Base-by-base conservation (phyloP, 1,284 basidiomycete genomes). In the Fereydounia khargensis region DNA sequence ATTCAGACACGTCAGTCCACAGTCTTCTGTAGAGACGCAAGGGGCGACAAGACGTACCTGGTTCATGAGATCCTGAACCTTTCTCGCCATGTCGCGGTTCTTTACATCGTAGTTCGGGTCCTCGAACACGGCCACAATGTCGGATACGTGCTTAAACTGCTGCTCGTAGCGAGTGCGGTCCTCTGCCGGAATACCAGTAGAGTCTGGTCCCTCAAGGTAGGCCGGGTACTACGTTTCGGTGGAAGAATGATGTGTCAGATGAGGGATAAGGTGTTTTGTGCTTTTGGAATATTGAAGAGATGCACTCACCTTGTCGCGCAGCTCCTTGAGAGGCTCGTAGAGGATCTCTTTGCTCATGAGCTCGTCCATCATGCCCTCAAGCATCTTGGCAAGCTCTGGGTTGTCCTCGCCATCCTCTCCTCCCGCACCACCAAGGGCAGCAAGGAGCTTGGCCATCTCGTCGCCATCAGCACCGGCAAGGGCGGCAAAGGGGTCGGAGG, bases 341-440 rank as follows among this genome's bases (percentile, higher is more conserved):
- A 95, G 78, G 9, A 97, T 83, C 2, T 97, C 91, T 73, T 91
- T 91, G 76, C 85, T 86, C 89, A 98, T 91, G 35, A 98, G 81
- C 73, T 91, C 86, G 14, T 83, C 82, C 91, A 94, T 91, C 87
- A 97, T 89, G 30, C 80, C 83, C 75, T 97, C 90, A 18, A 98
- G 80, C 61, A 95, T 80, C 8, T 82, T 84, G 37, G 85, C 83
- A 6, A 92, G 77, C 17, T 69, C 66, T 0, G 67, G 58, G 30
- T 60, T 64, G 35, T 64, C 62, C 46, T 51, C 68, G 0, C 62
- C 76, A 4, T 67, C 71, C 16, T 62, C 60, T 18, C 70, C 71
- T 14, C 61, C 61, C 1, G 44, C 43, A 21, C 65, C 65, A 9
- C 74, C 76, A 14, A 80, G 70, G 3, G 77, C 74, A 0, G 73